A percentile compares a stretch with the other conserved stretches of the same genome.
Conservation (phyloP, 352 stramenopile genomes). For the Pythium pectinolyticum region DNA sequence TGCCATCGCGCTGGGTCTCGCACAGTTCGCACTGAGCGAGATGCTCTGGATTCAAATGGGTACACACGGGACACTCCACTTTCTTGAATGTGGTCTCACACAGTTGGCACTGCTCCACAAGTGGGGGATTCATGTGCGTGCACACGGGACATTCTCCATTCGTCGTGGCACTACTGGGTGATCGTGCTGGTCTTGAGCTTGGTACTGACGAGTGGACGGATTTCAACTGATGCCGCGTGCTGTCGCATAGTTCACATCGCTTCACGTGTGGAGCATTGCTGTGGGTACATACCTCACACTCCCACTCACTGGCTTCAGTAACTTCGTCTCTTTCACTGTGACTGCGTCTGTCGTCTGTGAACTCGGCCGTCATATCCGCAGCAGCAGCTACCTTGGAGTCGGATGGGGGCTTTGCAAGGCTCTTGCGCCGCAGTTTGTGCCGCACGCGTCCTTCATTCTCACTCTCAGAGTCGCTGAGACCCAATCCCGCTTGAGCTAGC, state of each 20-base stretch:
- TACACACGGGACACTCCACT: constrained; percentile 16
- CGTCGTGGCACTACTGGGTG: not conserved
- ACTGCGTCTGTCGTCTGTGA: no score
- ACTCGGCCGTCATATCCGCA: no score
- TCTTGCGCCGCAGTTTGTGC: constrained; percentile 16
- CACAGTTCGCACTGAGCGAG: constrained; percentile 21
- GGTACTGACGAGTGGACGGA: not conserved
- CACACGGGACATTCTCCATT: constrained; percentile 1
- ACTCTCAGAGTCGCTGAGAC: constrained; percentile 52
- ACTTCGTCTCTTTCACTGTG: not conserved
- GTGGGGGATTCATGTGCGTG: constrained; percentile 3
- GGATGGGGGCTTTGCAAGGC: not conserved
- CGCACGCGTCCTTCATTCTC: constrained; percentile 25
- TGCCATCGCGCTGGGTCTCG: constrained; percentile 2
- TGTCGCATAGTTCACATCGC: constrained; percentile 19
- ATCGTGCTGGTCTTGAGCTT: not conserved
- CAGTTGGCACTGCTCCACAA: not conserved
- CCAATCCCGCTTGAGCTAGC: constrained; percentile 46
- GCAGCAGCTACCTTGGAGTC: no score
- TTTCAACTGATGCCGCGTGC: not conserved
- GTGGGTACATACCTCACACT: constrained; percentile 34
- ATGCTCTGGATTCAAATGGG: constrained; percentile 13
- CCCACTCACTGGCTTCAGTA: constrained; percentile 12
- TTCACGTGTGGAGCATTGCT: not conserved
- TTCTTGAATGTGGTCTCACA: constrained; percentile 7